A percentile compares a stretch with the other conserved stretches of the same genome.
Evolutionary conservation across 2,329 filamentous ascomycete species (phyloP).

Genomic region (Colletotrichum sp.): DNA sequence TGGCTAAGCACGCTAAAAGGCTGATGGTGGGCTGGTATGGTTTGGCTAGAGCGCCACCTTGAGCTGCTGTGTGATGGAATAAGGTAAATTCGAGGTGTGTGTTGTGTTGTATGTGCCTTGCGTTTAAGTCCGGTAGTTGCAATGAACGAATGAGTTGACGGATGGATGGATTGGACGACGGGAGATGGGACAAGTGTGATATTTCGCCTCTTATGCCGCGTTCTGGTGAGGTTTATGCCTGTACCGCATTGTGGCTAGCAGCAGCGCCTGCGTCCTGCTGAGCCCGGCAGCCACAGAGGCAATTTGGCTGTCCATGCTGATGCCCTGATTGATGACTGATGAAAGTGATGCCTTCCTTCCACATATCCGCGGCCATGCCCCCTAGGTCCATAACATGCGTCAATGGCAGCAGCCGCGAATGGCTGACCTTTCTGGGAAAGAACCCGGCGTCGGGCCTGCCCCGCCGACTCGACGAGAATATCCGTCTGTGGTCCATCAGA

Average conservation of each 20-base stretch:
- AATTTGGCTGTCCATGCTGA: background rate
- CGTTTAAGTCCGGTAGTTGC: background rate
- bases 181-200: constrained; percentile 16
- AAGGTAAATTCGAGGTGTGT: background rate
- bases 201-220: background rate
- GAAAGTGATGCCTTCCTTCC: background rate
- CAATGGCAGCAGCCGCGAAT: background rate
- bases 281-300: background rate
- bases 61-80: background rate
- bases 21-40: background rate
- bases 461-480: background rate
- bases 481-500: background rate
- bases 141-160: background rate
- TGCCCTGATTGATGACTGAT: background rate
- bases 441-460: background rate
- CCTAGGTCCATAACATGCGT: background rate
- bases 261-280: background rate
- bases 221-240: background rate
- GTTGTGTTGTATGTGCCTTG: background rate
- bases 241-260: background rate
- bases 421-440: background rate
- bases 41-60: background rate
- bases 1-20: background rate
- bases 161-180: constrained; percentile 5
- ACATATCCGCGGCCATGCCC: background rate